phyloP scores from a whole-genome alignment of 805 yeast genomes.

The Starmera pachycereana region DNA sequence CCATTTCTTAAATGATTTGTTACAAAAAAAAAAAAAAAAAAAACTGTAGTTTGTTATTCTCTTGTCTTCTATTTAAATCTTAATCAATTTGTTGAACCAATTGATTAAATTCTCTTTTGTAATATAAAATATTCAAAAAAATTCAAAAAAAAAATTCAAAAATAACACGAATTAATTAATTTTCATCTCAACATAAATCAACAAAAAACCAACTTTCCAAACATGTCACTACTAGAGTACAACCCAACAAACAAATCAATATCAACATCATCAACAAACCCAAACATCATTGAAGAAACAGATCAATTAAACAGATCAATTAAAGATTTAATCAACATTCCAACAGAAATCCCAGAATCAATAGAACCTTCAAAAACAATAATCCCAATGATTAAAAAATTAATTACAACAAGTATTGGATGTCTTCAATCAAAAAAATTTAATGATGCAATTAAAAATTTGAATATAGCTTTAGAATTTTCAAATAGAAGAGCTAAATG shows the following conservation, averaged over 20 bases:
- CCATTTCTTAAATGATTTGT: no score
- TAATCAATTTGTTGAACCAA: no score
- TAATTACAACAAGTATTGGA: constrained; percentile 54
- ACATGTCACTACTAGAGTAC: not conserved
- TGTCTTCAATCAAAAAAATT: constrained; percentile 45
- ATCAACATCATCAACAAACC: not conserved
- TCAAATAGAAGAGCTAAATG: constrained; percentile 59
- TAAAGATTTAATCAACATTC: constrained; percentile 21
- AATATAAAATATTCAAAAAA: no score
- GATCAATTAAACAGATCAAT: constrained; percentile 25
- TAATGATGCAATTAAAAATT: constrained; percentile 53
- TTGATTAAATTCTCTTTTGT: no score
- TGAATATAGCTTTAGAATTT: constrained; percentile 57
- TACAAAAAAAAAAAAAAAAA: no score
- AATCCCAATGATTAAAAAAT: constrained; percentile 49
- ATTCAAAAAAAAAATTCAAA: not conserved
- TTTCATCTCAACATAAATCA: no score
- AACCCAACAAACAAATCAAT: not conserved
- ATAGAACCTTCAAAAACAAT: constrained; percentile 44
- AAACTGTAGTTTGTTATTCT: no score
- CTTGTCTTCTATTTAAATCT: no score
- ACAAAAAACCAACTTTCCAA: no score
- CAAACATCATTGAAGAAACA: constrained; percentile 13
- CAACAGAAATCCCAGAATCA: constrained; percentile 41
- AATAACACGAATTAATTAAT: not conserved